Evolutionary conservation across 768 basidiomycete genomes (phyloP).

Genomic region (Rhizopogon vesiculosus): DNA sequence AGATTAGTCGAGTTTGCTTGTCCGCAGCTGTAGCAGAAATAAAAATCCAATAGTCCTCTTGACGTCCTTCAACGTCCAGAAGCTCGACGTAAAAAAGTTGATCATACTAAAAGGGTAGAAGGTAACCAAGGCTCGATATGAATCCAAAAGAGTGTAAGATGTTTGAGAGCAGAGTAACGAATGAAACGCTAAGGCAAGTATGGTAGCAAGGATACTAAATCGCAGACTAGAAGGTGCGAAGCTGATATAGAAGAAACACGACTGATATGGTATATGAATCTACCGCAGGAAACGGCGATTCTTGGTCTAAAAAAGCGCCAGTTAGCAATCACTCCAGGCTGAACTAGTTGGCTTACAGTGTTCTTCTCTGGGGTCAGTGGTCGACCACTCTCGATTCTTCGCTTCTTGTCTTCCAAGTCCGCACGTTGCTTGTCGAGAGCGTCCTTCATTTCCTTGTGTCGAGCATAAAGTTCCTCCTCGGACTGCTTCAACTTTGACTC

Average conservation of each 20-base stretch:
- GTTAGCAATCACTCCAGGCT: conserved; percentile 6
- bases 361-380: conserved; percentile 94
- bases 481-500: conserved; percentile 98
- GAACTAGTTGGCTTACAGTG: conserved; percentile 48
- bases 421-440: conserved; percentile 92
- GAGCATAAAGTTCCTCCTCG: conserved; percentile 97
- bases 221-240: conserved; percentile 33
- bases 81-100: conserved; percentile 33
- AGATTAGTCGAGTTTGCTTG: too few species aligned
- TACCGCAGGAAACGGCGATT: conserved; percentile 33
- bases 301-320: conserved; percentile 23
- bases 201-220: conserved; percentile 35
- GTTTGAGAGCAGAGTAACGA: conserved; percentile 35
- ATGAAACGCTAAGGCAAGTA: conserved; percentile 34
- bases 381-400: conserved; percentile 89
- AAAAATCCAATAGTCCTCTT: conserved; percentile 21
- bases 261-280: conserved; percentile 11
- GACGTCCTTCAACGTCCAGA: conserved; percentile 15
- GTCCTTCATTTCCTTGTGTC: conserved; percentile 99
- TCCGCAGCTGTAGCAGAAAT: background rate
- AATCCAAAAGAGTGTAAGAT: conserved; percentile 55
- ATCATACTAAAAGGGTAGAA: conserved; percentile 45
- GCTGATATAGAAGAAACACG: conserved; percentile 19
- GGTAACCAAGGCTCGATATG: conserved; percentile 48
- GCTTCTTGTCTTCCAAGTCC: conserved; percentile 98